phyloP scores from a whole-genome alignment of 169 alveolate species.

The Plasmodium adleri region DNA sequence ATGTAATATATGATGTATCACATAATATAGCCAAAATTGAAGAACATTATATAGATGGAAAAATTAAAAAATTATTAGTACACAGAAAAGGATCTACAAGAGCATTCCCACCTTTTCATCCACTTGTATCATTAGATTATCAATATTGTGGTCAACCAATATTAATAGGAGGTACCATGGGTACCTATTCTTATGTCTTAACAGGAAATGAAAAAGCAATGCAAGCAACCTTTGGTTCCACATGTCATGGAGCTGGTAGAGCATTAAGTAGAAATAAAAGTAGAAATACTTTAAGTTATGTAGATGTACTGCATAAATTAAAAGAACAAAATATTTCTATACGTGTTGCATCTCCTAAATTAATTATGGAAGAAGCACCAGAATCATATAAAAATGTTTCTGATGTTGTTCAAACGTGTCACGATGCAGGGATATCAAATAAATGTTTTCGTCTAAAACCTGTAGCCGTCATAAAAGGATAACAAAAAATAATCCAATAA shows the following conservation, averaged over 20 bases:
- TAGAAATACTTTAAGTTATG: slow-evolving; percentile 84
- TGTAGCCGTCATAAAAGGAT: slow-evolving; percentile 93
- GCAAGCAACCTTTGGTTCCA: slow-evolving; percentile 89
- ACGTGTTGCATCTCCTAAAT: slow-evolving; percentile 93
- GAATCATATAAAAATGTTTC: slow-evolving; percentile 92
- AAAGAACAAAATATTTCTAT: slow-evolving; percentile 82
- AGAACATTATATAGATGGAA: slow-evolving; percentile 87
- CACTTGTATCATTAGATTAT: slow-evolving; percentile 89
- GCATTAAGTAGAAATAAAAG: slow-evolving; percentile 89
- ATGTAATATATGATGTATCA: slow-evolving; percentile 92
- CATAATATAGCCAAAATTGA: slow-evolving; percentile 93
- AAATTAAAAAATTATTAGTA: slow-evolving; percentile 83
- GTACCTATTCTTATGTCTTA: slow-evolving; percentile 90
- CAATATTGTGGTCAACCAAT: slow-evolving; percentile 92
- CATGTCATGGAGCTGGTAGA: slow-evolving; percentile 94
- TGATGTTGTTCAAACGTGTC: slow-evolving; percentile 90
- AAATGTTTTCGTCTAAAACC: slow-evolving; percentile 90
- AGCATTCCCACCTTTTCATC: slow-evolving; percentile 93
- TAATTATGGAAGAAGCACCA: slow-evolving; percentile 93
- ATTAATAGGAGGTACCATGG: slow-evolving; percentile 94
- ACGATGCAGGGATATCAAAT: slow-evolving; percentile 91
- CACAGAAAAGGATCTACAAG: slow-evolving; percentile 93
- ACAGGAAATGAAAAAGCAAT: slow-evolving; percentile 91
- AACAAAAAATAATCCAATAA: not conserved
- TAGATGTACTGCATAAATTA: slow-evolving; percentile 83